Evolutionary conservation across 106 monocot species (phyloP).

Genomic region (Xerophyta viscosa): DNA sequence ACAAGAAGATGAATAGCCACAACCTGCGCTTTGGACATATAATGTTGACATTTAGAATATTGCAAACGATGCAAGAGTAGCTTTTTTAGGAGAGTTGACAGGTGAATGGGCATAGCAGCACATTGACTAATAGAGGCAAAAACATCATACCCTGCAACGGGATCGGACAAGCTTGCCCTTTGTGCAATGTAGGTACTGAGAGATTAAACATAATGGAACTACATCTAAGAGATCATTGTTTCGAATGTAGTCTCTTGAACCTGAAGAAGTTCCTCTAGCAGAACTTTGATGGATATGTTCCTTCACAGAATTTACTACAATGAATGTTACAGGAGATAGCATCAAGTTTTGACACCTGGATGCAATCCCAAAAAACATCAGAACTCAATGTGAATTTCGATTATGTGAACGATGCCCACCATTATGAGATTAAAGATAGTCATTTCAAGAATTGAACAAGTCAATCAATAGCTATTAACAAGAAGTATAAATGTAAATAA

Average conservation of each 20-base stretch:
- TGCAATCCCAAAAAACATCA: constrained; percentile 16
- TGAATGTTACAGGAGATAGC: constrained; percentile 47
- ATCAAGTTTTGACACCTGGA: constrained; percentile 32
- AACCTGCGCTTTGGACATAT: constrained; percentile 32
- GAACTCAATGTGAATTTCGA: not conserved
- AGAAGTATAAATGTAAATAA: too few relatives aligned
- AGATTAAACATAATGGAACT: constrained; percentile 24
- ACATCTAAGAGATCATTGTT: constrained; percentile 10
- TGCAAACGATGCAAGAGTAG: not conserved
- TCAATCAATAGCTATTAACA: too few relatives aligned
- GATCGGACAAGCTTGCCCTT: constrained; percentile 22
- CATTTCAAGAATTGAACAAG: too few relatives aligned
- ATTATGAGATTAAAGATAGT: too few relatives aligned
- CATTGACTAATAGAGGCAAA: not conserved
- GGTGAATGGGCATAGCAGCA: not conserved
- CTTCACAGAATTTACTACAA: constrained; percentile 57
- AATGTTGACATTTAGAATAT: not conserved
- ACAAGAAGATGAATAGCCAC: constrained; percentile 32
- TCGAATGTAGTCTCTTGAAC: constrained; percentile 5
- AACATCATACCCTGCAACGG: constrained; percentile 58
- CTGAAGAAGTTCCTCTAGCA: constrained; percentile 1
- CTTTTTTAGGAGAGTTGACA: not conserved
- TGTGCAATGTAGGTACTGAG: constrained; percentile 10
- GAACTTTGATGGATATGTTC: constrained; percentile 10
- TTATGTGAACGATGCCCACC: too few relatives aligned